Evolutionary conservation across 176 grass and related monocot species (phyloP).

Genomic region (Thinopyrum elongatum): DNA sequence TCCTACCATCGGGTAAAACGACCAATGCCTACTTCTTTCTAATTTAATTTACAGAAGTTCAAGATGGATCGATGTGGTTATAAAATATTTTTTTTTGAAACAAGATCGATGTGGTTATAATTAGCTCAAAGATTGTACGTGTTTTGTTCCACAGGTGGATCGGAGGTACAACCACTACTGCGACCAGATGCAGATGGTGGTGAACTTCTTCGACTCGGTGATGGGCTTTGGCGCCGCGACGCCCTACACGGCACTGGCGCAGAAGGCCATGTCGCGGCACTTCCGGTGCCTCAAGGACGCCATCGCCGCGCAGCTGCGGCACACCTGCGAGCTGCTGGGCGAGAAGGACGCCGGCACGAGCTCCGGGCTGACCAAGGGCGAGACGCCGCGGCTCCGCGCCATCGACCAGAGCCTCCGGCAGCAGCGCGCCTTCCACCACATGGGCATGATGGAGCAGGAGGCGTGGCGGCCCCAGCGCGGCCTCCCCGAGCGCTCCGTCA

Average conservation of each 20-base stretch:
- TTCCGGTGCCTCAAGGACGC: constrained; percentile 99
- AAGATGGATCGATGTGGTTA: no score
- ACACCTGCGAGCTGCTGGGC: constrained; percentile 73
- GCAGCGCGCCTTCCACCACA: constrained; percentile 98
- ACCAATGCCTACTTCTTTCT: neutral
- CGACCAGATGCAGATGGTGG: constrained; percentile 99
- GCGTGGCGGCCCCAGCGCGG: constrained; percentile 96
- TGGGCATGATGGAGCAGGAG: constrained; percentile 99
- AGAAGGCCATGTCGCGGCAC: constrained; percentile 99
- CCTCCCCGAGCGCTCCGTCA: constrained; percentile 91
- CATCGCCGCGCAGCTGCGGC: constrained; percentile 62
- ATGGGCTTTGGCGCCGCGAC: constrained; percentile 96
- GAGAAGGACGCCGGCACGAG: constrained; percentile 84
- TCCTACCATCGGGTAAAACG: neutral
- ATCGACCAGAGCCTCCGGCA: constrained; percentile 91
- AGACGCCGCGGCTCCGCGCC: constrained; percentile 83
- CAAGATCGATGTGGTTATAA: no score
- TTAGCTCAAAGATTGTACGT: neutral
- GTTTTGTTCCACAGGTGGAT: constrained; percentile 60
- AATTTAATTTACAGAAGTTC: neutral
- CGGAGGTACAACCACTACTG: constrained; percentile 99
- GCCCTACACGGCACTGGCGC: constrained; percentile 93
- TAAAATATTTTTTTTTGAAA: no score
- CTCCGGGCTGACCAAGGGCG: constrained; percentile 88
- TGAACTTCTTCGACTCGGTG: constrained; percentile 99